Base-by-base conservation (phyloP, 495 filamentous ascomycete genomes). In the Hypoxylon fuscum region DNA sequence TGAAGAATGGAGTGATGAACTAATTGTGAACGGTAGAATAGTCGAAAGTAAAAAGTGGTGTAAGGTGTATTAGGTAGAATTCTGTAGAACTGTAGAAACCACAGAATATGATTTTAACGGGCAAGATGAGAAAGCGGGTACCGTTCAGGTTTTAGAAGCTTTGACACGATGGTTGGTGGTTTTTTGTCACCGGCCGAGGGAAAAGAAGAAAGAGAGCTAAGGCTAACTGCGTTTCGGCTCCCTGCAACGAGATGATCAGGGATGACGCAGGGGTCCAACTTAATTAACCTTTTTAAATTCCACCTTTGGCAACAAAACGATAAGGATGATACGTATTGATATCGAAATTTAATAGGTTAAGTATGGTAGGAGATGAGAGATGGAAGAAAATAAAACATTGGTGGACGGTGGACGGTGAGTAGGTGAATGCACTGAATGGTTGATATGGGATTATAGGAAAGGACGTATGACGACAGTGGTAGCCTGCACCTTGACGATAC, bases 181-280 rank as follows among this genome's bases (percentile, higher is more conserved):
- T n/a, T n/a, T n/a, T n/a, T n/a, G n/a, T n/a, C n/a, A n/a, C n/a
- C n/a, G n/a, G n/a, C n/a, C n/a, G n/a, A n/a, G n/a, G n/a, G n/a
- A n/a, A 11, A 23, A 17, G 8, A 23, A 35, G 52, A 4, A 29
- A 29, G 27, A 20, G 45, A 64, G 55, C 62, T 65, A 59, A 55
- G 38, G 62, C 35, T 49, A 35, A n/a, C n/a, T n/a, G 43, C 22
- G 62, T 65, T 65, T 65, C 55, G 45, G 11, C 55, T 51, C 50
- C 50, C 43, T 65, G 62, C 42, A 53, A 51, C 55, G 2, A 59
- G 55, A 55, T 51, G 49, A 54, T 37, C 42, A 64, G 48, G 60
- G 55, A 44, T 51, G 44, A 49, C 27, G 40, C 55, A 65, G 38
- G 49, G 45, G 43, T 34, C 14, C 44, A 14, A 22, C 37, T 38